Percentiles rank a stretch among this genome's conserved stretches.
phyloP scores from a whole-genome alignment of 352 stramenopile genomes.

The Phytophthora macrochlamydospora region DNA sequence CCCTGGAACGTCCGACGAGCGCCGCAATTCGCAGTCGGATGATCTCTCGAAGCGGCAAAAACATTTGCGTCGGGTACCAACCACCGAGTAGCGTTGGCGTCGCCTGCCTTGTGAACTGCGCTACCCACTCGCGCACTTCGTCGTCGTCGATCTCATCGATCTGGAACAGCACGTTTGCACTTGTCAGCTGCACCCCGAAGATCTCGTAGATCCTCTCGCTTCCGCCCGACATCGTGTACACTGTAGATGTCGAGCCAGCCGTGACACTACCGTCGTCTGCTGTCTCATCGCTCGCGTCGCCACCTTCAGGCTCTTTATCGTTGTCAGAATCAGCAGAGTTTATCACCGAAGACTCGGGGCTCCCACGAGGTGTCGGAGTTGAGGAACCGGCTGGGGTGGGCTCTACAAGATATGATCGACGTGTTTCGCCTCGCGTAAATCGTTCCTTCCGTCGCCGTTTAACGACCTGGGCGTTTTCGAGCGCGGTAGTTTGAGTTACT shows the following conservation, averaged over 20 bases:
- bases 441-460: constrained; percentile 74
- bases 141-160: constrained; percentile 75
- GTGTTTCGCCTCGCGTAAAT: constrained; percentile 65
- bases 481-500: constrained; percentile 71
- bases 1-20: constrained; percentile 71
- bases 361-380: constrained; percentile 13
- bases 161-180: constrained; percentile 77
- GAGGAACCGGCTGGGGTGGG: constrained; percentile 14
- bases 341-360: constrained; percentile 15
- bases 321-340: constrained; percentile 51
- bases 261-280: constrained; percentile 26
- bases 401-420: constrained; percentile 65
- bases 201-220: constrained; percentile 62
- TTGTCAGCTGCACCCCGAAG: constrained; percentile 74
- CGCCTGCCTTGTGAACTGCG: constrained; percentile 49
- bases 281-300: constrained; percentile 20
- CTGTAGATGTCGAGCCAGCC: constrained; percentile 1
- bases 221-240: constrained; percentile 1
- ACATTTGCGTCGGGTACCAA: constrained; percentile 86
- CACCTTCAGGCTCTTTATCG: constrained; percentile 36
- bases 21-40: constrained; percentile 75
- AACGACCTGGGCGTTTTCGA: constrained; percentile 63
- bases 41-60: constrained; percentile 76
- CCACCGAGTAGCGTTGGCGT: constrained; percentile 65
- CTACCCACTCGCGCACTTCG: constrained; percentile 59